Evolutionary conservation across 2,329 filamentous ascomycete species (phyloP), one percentile per base, ranked within the genome.

Genomic region (Teratosphaeria destructans): DNA sequence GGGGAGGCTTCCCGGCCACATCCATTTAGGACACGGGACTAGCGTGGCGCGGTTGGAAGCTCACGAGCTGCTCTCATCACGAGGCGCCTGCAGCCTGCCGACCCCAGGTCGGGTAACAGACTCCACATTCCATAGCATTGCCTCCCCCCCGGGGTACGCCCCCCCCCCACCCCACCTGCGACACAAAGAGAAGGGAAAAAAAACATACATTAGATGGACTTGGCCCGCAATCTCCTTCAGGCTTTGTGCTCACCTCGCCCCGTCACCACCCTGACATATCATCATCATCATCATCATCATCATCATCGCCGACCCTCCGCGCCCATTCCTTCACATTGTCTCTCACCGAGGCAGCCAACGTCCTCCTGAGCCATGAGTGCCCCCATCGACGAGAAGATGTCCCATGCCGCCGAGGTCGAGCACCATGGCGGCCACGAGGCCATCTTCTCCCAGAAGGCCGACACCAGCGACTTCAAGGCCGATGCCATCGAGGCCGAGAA

Each of bases 401-500:
- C 23, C 4, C 43, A 23, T 23, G 43, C 43, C n/a, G 43, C 43
- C 23, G 43, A 49, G 43, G 43, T 49, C n/a, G 43, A 49, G 43
- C 43, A 49, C 43, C 43, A 49, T 49, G 43, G 43, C 43, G 43
- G 43, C 19, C 43, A 62, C 55, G 57, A 61, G 49, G 37, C 57
- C 55, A 43, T 61, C 43, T 59, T 53, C 54, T 62, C 57, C 26
- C 65, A 68, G 57, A 67, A 71, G 65, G 59, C 64, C 23, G 57
- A 54, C 14, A 58, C 63, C 52, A 59, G 72, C 63, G 74, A 77
- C 59, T 77, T 76, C 77, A 81, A 79, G 74, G 71, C 74, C 5
- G 80, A 75, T 65, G 82, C 82, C 63, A 79, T 83, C 65, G 79
- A 82, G 62, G 83, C 81, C 12, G 84, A 86, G 73, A 78, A 77